Base-by-base conservation (phyloP, 805 yeast species). In the Myxozyma melibiosi region DNA sequence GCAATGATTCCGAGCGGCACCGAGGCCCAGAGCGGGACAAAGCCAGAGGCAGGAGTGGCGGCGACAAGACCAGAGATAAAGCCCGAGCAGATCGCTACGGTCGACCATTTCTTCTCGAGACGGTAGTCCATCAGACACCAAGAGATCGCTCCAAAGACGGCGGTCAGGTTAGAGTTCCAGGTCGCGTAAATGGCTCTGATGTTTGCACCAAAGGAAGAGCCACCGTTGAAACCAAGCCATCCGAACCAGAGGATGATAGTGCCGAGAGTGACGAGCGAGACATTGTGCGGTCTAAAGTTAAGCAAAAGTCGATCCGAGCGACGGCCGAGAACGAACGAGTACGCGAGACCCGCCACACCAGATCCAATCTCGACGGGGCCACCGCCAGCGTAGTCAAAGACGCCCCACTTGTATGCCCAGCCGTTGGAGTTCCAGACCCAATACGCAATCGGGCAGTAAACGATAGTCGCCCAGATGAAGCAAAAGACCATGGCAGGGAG, bases 391-490 rank as follows among this genome's bases (percentile, higher is more conserved):
- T 88, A 92, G 71, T 92, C 99, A 50, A 92, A 77, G 1, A 85
- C 98, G 4, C 96, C 97, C 84, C 96, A 92, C 65, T 83, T 78
- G 64, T 79, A 80, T 35, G 96, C 96, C 98, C 98, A 92, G 38
- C 99, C 98, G 44, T 84, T 85, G 0, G 88, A 69, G 55, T 90
- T 86, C 98, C 98, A 92, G 53, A 88, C 84, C 97, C 98, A 91
- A 73, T 84, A 89, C 4, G 92, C 92, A n/a, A 92, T 80, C 0
- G 98, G 98, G 70, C 95, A 87, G 74, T 92, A 92, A 13, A 91
- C 97, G 4, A 89, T 67, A 1, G 99, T 92, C 11, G 92, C 85
- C 95, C 96, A 92, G 52, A 85, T 70, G 70, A 94, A 92, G 24
- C 86, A 69, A 68, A 92, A 88, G 4, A 92, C 80, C 79, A 89